Percentiles rank a stretch among this genome's conserved stretches.
These are phyloP conservation scores for Pseudogymnoascus sp. DNA, from an alignment of 2,329 filamentous ascomycete genomes.

Conservation along the genomic window DNA sequence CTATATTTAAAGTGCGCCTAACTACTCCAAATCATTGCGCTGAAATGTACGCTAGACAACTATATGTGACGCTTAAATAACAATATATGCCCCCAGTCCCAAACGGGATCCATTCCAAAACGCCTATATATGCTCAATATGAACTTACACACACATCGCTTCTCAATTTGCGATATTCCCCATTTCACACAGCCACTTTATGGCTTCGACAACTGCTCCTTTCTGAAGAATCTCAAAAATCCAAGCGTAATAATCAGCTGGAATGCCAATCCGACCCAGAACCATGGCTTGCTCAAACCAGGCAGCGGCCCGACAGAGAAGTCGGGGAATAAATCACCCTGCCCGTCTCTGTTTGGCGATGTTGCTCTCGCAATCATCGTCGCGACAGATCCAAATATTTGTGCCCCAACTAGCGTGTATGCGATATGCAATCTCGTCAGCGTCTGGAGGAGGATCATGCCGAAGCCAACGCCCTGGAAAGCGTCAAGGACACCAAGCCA, in stretches of 20 bases:
- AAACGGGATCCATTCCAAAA: not conserved
- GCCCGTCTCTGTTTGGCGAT: conserved; percentile 53
- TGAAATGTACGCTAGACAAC: not conserved
- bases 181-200: conserved; percentile 19
- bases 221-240: conserved; percentile 49
- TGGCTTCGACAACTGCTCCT: conserved; percentile 51
- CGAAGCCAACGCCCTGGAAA: conserved; percentile 58
- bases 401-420: conserved; percentile 52
- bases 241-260: conserved; percentile 53
- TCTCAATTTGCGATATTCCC: not conserved
- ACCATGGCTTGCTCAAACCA: conserved; percentile 44
- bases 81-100: not conserved
- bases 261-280: conserved; percentile 52
- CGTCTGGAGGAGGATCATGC: conserved; percentile 60
- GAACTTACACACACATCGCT: not conserved
- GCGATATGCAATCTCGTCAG: conserved; percentile 57
- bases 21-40: not conserved
- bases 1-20: not conserved
- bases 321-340: conserved; percentile 55
- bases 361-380: conserved; percentile 55
- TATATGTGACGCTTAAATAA: conserved; percentile 2
- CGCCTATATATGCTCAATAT: not conserved
- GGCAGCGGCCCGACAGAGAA: conserved; percentile 41
- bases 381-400: conserved; percentile 53
- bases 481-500: conserved; percentile 61